Evolutionary conservation across 805 yeast genomes (phyloP).

Genomic region (Myxozyma sirexii): DNA sequence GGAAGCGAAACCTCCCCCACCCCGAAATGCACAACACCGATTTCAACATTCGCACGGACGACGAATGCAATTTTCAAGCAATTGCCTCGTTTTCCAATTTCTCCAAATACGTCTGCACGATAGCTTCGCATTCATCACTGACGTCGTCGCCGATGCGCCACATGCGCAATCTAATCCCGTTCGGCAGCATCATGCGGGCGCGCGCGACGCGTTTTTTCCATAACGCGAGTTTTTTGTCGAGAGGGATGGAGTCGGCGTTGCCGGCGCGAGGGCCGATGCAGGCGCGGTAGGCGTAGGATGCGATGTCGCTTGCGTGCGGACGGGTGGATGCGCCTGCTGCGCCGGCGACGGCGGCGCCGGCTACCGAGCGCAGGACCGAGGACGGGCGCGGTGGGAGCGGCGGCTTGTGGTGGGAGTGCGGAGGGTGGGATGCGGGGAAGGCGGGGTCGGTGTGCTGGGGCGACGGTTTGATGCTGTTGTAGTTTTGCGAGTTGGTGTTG

Average conservation of each 20-base stretch:
- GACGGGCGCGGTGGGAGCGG: constrained; percentile 27
- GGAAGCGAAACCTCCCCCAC: neutral
- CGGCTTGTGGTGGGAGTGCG: neutral
- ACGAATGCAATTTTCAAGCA: neutral
- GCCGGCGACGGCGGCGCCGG: constrained; percentile 11
- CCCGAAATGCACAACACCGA: neutral
- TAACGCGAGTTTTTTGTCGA: constrained; percentile 55
- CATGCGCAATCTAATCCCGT: constrained; percentile 45
- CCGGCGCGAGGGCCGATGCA: constrained; percentile 13
- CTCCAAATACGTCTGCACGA: constrained; percentile 26
- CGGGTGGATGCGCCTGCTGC: neutral
- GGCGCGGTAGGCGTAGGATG: constrained; percentile 27
- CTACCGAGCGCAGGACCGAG: neutral
- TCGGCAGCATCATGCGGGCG: constrained; percentile 49
- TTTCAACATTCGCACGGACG: too few species aligned
- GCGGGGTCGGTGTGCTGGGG: constrained; percentile 1
- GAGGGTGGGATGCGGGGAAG: neutral
- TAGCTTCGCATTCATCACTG: constrained; percentile 41
- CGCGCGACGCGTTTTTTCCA: constrained; percentile 60
- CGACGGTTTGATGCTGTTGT: constrained; percentile 11
- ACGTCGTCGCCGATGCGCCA: constrained; percentile 52
- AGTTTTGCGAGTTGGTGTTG: neutral
- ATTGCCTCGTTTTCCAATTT: constrained; percentile 2
- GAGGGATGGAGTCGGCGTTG: constrained; percentile 6
- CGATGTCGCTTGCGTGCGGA: constrained; percentile 18